Conservation (phyloP, 129 eudicot genomes). For the Erigeron canadensis region DNA sequence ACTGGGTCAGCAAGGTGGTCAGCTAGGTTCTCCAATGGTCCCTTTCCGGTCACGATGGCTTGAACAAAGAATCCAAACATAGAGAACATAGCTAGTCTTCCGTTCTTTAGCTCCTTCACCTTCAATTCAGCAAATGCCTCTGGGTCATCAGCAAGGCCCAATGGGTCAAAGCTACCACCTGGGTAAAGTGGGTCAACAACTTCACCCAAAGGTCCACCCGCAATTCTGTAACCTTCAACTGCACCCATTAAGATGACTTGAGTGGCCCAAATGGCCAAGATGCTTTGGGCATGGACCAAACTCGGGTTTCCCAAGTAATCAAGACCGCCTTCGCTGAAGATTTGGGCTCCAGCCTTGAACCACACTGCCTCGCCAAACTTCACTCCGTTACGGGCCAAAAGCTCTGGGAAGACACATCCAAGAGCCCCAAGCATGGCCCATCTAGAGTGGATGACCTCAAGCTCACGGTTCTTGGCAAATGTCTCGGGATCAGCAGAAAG, state of each 20-base stretch:
- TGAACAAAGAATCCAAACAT: slow-evolving; percentile 79
- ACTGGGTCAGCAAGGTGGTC: slow-evolving; percentile 76
- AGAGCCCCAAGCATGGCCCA: slow-evolving; percentile 64
- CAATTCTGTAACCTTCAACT: slow-evolving; percentile 71
- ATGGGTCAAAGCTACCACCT: slow-evolving; percentile 68
- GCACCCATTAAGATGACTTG: slow-evolving; percentile 76
- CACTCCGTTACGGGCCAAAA: slow-evolving; percentile 70
- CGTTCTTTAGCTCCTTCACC: slow-evolving; percentile 72
- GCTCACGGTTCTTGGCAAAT: slow-evolving; percentile 76
- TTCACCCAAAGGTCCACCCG: slow-evolving; percentile 76
- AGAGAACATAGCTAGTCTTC: slow-evolving; percentile 71
- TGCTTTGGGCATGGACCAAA: slow-evolving; percentile 69
- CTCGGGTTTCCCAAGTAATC: slow-evolving; percentile 76
- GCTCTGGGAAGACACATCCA: slow-evolving; percentile 75
- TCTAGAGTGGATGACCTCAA: slow-evolving; percentile 46
- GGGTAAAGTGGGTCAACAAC: slow-evolving; percentile 74
- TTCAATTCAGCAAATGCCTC: slow-evolving; percentile 74
- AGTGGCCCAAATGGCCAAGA: slow-evolving; percentile 73
- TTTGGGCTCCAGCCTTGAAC: slow-evolving; percentile 80
- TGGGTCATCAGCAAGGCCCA: slow-evolving; percentile 73
- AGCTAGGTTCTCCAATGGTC: slow-evolving; percentile 70
- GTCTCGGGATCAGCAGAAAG: slow-evolving; percentile 80
- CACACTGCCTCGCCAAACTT: slow-evolving; percentile 75
- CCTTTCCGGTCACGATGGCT: slow-evolving; percentile 81
- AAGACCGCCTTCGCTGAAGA: slow-evolving; percentile 74